Base-by-base conservation (phyloP, 176 grass and related monocot genomes). In the Ensete glaucum region DNA sequence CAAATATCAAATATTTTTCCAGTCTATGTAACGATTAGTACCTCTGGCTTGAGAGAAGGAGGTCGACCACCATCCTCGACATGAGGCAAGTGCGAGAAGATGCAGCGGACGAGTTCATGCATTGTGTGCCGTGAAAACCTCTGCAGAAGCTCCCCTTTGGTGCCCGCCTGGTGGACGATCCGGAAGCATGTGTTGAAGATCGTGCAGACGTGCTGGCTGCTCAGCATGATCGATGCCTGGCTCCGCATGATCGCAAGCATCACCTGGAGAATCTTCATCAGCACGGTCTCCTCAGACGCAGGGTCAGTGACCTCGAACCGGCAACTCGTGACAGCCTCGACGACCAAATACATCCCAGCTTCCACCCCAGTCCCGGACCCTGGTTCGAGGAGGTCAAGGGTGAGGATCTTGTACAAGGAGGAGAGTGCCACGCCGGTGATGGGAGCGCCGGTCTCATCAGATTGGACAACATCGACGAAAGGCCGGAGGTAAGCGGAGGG, bases 81-180 rank as follows among this genome's bases (percentile, higher is more conserved):
- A 73, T 91, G 83, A 11, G 76, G 63, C 53, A 98, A 81, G 67
- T 85, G 82, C 9, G 78, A 77, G 48, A 99, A 99, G 81, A 99
- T 73, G 62, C 84, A 87, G 2, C 95, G 86, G 62, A 94, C 64
- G 23, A 99, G 89, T 84, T 99, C 95, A 79, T 99, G 95, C 95
- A 99, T 99, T 16, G 86, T 99, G 83, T 99, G 90, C 54, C 95
- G 81, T 17, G 95, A 99, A 72, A 94, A 85, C 74, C 95, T 89
- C 81, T 99, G 95, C 62, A 99, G 83, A 53, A 99, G 84, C 80
- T 99, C 95, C 13, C 95, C 95, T 72, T 94, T 99, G 68, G 88
- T 99, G n/a, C 88, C 88, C 10, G 95, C 95, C 82, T 99, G 95
- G 84, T 99, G 95, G 76, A 99, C 95, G 19, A 99, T 88, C 15